Evolutionary conservation across 306 rosid genomes (phyloP).

Genomic region (Urtica urens): DNA sequence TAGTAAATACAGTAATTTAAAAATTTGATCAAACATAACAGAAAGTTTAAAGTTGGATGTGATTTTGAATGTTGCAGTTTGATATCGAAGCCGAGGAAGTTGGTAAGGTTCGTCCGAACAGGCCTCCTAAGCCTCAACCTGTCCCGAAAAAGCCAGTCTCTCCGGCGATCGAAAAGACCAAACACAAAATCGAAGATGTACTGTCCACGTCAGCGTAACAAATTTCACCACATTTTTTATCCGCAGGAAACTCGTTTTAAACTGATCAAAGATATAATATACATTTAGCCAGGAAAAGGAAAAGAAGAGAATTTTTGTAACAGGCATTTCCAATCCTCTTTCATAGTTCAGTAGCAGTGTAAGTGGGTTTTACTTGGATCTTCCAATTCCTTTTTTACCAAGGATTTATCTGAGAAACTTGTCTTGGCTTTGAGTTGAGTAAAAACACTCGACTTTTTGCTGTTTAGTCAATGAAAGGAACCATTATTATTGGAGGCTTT

Average conservation of each 20-base stretch:
- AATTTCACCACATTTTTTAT: constrained; percentile 6
- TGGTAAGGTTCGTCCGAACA: constrained; percentile 56
- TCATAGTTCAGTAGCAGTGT: too few species aligned
- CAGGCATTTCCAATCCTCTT: background rate
- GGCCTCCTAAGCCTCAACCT: constrained; percentile 44
- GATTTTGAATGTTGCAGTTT: constrained; percentile 42
- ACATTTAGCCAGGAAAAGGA: too few species aligned
- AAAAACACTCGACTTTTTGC: too few species aligned
- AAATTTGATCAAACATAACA: too few species aligned
- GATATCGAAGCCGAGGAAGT: constrained; percentile 31
- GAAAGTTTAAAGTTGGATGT: background rate
- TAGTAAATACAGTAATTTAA: too few species aligned
- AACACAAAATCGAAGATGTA: constrained; percentile 24
- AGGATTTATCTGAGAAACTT: too few species aligned
- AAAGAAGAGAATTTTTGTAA: constrained; percentile 1
- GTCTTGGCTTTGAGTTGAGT: too few species aligned
- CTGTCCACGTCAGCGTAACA: constrained; percentile 50
- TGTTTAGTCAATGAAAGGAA: too few species aligned
- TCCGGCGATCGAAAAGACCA: constrained; percentile 21
- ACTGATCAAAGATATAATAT: too few species aligned
- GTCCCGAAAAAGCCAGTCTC: constrained; percentile 33
- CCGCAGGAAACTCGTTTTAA: constrained; percentile 4
- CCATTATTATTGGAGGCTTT: too few species aligned
- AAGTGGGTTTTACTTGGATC: too few species aligned
- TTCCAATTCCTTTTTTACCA: too few species aligned